phyloP scores from a whole-genome alignment of 768 basidiomycete genomes.

The Chalciporus chontae region DNA sequence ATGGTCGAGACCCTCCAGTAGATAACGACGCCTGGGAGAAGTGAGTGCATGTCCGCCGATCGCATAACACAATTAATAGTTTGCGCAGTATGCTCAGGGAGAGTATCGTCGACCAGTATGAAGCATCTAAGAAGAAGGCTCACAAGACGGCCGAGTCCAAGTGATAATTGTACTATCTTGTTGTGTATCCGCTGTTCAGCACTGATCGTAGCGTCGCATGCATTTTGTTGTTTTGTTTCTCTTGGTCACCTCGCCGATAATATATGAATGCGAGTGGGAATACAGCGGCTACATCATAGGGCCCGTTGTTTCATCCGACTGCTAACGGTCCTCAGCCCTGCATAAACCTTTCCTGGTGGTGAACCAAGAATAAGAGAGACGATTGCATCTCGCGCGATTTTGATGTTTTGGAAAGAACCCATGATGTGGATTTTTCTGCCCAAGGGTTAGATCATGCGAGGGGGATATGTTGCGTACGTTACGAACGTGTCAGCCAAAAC shows the following conservation, averaged over 20 bases:
- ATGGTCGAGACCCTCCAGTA: constrained; percentile 57
- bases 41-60: constrained; percentile 37
- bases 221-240: neutral
- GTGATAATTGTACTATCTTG: constrained; percentile 1
- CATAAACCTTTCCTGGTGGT: constrained; percentile 92
- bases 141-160: constrained; percentile 12
- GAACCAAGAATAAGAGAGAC: constrained; percentile 94
- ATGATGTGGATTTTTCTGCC: constrained; percentile 95
- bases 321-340: constrained; percentile 86
- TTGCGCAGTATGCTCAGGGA: constrained; percentile 44
- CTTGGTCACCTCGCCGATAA: constrained; percentile 5
- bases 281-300: constrained; percentile 41
- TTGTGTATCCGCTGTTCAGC: neutral
- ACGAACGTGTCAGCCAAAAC: constrained; percentile 95
- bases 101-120: constrained; percentile 50
- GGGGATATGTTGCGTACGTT: neutral
- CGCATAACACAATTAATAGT: neutral
- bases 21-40: constrained; percentile 54
- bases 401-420: constrained; percentile 98
- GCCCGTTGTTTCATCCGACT: constrained; percentile 92
- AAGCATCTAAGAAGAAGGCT: constrained; percentile 32
- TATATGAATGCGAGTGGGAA: constrained; percentile 5
- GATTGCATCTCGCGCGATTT: constrained; percentile 93
- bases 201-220: neutral
- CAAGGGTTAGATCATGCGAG: constrained; percentile 8